Percentiles rank a stretch among this genome's conserved stretches.
phyloP scores from a whole-genome alignment of 257 asterid genomes.

The Rhazya stricta region DNA sequence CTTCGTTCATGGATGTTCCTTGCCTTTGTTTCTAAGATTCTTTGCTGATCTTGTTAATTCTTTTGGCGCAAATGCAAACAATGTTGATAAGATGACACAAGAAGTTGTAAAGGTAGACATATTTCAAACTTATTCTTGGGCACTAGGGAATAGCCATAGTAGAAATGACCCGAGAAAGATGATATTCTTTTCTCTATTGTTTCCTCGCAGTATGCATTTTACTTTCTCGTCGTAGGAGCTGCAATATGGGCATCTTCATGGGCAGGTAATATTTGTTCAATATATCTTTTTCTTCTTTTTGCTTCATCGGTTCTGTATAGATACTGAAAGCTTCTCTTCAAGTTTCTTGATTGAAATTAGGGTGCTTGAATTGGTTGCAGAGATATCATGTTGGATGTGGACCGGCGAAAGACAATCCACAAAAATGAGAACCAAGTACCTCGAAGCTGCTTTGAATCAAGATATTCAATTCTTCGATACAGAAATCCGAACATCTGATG shows the following conservation, averaged over 20 bases:
- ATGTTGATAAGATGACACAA: constrained; percentile 93
- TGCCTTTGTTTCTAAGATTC: constrained; percentile 92
- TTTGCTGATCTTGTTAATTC: constrained; percentile 99
- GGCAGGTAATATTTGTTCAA: constrained; percentile 61
- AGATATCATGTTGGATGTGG: constrained; percentile 99
- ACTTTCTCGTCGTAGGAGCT: constrained; percentile 98
- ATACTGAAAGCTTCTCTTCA: background rate
- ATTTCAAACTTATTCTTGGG: background rate
- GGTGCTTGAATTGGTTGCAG: constrained; percentile 39
- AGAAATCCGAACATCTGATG: constrained; percentile 84
- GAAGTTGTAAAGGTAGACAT: constrained; percentile 76
- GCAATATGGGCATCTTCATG: constrained; percentile 99
- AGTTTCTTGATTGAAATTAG: constrained; percentile 15
- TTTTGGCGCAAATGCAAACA: constrained; percentile 78
- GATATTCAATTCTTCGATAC: constrained; percentile 84
- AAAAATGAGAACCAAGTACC: constrained; percentile 76
- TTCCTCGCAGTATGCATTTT: constrained; percentile 86
- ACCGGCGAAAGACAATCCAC: constrained; percentile 89
- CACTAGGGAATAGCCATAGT: background rate
- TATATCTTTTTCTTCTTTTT: no score
- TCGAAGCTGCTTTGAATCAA: constrained; percentile 81
- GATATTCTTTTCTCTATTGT: constrained; percentile 17
- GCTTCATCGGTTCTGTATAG: background rate
- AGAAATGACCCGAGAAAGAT: background rate
- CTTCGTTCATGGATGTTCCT: constrained; percentile 83